A percentile compares a stretch with the other conserved stretches of the same genome.
Evolutionary conservation across 768 basidiomycete genomes (phyloP).

Genomic region (Coprinopsis sp.): DNA sequence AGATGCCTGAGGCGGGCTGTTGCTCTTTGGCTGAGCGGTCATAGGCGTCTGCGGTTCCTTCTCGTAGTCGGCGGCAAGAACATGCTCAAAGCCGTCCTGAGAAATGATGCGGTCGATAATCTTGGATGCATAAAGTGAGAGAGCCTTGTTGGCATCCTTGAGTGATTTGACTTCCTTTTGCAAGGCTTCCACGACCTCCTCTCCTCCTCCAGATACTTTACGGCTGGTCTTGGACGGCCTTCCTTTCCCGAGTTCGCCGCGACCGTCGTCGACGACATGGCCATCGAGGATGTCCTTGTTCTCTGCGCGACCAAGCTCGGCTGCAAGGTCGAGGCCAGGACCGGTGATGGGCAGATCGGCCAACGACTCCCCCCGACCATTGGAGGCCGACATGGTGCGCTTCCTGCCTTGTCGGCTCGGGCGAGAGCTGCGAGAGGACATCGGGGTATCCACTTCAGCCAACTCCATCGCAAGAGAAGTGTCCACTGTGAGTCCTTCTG

Average conservation of each 20-base stretch:
- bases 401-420: constrained; percentile 44
- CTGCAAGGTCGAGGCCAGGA: constrained; percentile 84
- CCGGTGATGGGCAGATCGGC: constrained; percentile 85
- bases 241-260: constrained; percentile 37
- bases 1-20: constrained; percentile 22
- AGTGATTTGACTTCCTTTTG: constrained; percentile 85
- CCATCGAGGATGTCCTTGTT: constrained; percentile 76
- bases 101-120: constrained; percentile 97
- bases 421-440: constrained; percentile 36
- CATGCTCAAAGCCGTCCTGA: constrained; percentile 95
- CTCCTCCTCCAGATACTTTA: constrained; percentile 30
- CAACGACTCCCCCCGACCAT: constrained; percentile 71
- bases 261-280: constrained; percentile 42
- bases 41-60: constrained; percentile 48
- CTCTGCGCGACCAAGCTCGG: constrained; percentile 88
- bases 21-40: constrained; percentile 26
- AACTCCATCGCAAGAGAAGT: constrained; percentile 26
- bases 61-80: constrained; percentile 90
- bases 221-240: constrained; percentile 46
- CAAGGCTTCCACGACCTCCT: constrained; percentile 55
- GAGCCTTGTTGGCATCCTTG: constrained; percentile 93
- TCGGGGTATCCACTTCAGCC: constrained; percentile 24
- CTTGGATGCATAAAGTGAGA: constrained; percentile 93
- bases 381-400: constrained; percentile 49
- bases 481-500: constrained; percentile 36